phyloP scores from a whole-genome alignment of 2,329 filamentous ascomycete species.

The Ophiocordyceps polyrhachis-furcata region DNA sequence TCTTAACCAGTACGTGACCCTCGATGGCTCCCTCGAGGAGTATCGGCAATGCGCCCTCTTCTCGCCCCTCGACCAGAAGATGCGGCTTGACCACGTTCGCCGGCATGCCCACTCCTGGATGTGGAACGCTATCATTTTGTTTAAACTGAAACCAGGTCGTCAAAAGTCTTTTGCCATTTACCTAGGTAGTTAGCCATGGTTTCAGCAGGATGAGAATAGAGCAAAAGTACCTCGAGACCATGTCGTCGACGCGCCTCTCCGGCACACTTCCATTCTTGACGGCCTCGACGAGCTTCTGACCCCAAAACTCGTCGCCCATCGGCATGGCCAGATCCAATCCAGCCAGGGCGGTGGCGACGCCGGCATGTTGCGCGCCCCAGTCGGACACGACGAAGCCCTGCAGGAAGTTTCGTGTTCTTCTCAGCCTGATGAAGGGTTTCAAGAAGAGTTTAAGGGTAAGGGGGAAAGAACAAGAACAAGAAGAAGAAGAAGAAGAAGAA shows the following conservation, averaged over 20 bases:
- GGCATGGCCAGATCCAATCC: conserved; percentile 58
- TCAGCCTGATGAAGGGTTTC: too few species aligned
- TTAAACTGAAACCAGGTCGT: conserved; percentile 37
- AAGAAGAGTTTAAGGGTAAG: too few species aligned
- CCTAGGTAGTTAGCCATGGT: too few species aligned
- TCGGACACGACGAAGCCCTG: conserved; percentile 77
- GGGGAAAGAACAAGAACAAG: too few species aligned
- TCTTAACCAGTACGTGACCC: conserved; percentile 47
- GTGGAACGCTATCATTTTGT: conserved; percentile 28
- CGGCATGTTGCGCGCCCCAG: conserved; percentile 64
- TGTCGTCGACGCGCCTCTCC: conserved; percentile 71
- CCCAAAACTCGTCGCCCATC: conserved; percentile 21
- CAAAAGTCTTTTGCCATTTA: conserved; percentile 18
- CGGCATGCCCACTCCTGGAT: conserved; percentile 33
- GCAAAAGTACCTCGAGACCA: conserved; percentile 37
- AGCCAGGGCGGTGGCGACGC: conserved; percentile 60
- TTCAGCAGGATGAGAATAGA: neutral
- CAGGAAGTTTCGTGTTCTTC: too few species aligned
- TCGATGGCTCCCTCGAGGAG: conserved; percentile 40
- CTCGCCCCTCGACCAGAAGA: conserved; percentile 31
- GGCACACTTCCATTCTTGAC: conserved; percentile 74
- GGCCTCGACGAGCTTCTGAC: conserved; percentile 70
- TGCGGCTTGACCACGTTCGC: conserved; percentile 29
- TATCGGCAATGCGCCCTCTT: conserved; percentile 19
- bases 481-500: too few species aligned